Base-by-base conservation (phyloP, 2,329 filamentous ascomycete genomes). In the Pseudogymnoascus verrucosus region DNA sequence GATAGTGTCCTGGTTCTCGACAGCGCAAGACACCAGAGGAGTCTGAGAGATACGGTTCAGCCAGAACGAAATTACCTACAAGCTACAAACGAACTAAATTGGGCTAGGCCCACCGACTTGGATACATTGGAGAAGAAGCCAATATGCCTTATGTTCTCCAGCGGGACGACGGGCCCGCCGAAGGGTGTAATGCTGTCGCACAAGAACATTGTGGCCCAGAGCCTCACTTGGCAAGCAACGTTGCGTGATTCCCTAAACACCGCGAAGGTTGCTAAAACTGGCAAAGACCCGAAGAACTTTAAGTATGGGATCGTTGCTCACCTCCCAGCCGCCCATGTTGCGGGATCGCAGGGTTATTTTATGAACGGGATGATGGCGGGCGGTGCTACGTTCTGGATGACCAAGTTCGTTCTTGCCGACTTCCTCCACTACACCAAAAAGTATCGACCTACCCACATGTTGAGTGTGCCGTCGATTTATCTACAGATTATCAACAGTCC, bases 101-200 rank as follows among this genome's bases (percentile, higher is more conserved):
- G 70, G 2, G 93, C 89, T 72, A 74, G 76, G 59, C 93, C 90
- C 90, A 73, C 82, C 8, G 80, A 87, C 64, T 80, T 79, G 0
- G 73, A 77, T 0, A 76, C 81, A 40, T 76, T 84, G 2, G 78
- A 79, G 63, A 74, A 76, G n/a, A 78, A 79, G 1, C 83, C 85
- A 0, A 84, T 89, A 64, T 87, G 86, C 23, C 81, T 95, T 64
- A 93, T 95, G 73, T 95, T 93, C 76, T 89, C 85, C 66, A 87
- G 82, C 14, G 88, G 91, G 4, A 95, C 91, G 0, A 95, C 91
- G 0, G 91, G 91, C 6, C 80, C 91, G 3, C 89, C 91, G 8
- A 96, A 95, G 74, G 91, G 91, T n/a, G 91, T 93, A n/a, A 86
- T 89, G 75, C 89, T 95, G 67, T 85, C 86, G 16, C 91, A 96